Evolutionary conservation across 495 filamentous ascomycete species (phyloP).

Genomic region (Aspergillus indologenus): DNA sequence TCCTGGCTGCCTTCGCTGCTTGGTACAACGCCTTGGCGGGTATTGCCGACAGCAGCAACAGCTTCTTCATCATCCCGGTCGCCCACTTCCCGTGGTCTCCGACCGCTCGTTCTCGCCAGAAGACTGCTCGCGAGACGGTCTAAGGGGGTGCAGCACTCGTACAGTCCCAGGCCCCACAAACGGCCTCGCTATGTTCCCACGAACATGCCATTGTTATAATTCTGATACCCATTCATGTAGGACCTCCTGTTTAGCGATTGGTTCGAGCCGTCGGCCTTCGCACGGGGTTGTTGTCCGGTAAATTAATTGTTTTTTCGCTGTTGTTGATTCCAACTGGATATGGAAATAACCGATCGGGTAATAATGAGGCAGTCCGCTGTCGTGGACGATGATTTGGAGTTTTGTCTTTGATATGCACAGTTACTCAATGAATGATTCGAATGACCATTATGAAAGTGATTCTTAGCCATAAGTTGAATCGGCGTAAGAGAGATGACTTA

Average conservation of each 20-base stretch:
- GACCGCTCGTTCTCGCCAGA: slow-evolving; percentile 63
- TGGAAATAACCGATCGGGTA: slow-evolving; percentile 2
- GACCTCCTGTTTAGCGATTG: slow-evolving; percentile 13
- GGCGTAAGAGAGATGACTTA: background rate
- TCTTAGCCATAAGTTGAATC: too few species aligned
- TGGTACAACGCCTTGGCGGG: slow-evolving; percentile 98
- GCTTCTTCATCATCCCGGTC: slow-evolving; percentile 95
- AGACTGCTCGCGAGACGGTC: slow-evolving; percentile 41
- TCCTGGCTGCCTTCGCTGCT: slow-evolving; percentile 84
- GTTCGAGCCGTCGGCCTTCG: background rate
- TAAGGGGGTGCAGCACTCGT: slow-evolving; percentile 18
- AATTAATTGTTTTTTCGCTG: slow-evolving; percentile 7
- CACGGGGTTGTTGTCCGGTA: slow-evolving; percentile 3
- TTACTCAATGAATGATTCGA: slow-evolving; percentile 1
- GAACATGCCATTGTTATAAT: slow-evolving; percentile 17
- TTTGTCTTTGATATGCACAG: slow-evolving; percentile 1
- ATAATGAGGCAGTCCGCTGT: slow-evolving; percentile 12
- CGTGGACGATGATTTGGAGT: slow-evolving; percentile 1
- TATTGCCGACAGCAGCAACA: slow-evolving; percentile 82
- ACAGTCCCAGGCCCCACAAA: background rate
- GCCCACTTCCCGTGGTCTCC: slow-evolving; percentile 97
- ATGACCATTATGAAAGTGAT: background rate
- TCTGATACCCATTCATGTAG: slow-evolving; percentile 40
- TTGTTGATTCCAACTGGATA: slow-evolving; percentile 2
- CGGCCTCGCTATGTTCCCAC: background rate